Percentiles rank a stretch among this genome's conserved stretches.
Evolutionary conservation across 805 yeast species (phyloP).

Genomic region (Wickerhamomyces rabaulensis): DNA sequence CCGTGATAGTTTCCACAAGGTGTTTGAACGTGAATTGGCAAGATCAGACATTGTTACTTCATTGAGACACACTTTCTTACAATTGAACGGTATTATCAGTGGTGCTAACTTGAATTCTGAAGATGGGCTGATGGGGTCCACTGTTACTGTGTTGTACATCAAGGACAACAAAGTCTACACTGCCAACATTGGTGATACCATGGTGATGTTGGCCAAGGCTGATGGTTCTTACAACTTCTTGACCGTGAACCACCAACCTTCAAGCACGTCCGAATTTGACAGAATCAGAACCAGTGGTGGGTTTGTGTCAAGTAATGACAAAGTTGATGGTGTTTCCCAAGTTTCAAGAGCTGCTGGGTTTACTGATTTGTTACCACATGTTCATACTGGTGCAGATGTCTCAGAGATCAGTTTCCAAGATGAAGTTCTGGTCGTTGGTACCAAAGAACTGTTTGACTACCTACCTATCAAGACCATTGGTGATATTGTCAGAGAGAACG

Average conservation of each 20-base stretch:
- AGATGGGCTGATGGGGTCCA: conserved; percentile 78
- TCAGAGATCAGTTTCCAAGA: conserved; percentile 60
- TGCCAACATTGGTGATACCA: conserved; percentile 89
- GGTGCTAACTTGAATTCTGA: conserved; percentile 49
- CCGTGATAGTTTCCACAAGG: conserved; percentile 64
- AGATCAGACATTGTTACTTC: conserved; percentile 60
- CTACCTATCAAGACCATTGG: conserved; percentile 82
- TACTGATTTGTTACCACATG: conserved; percentile 77
- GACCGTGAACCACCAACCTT: conserved; percentile 81
- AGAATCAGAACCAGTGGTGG: conserved; percentile 91
- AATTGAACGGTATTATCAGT: conserved; percentile 69
- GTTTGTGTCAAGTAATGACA: conserved; percentile 77
- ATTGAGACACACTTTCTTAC: conserved; percentile 72
- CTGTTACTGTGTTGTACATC: conserved; percentile 77
- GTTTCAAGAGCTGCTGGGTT: conserved; percentile 93
- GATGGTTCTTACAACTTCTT: conserved; percentile 77
- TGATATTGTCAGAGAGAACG: conserved; percentile 77
- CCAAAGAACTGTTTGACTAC: conserved; percentile 80
- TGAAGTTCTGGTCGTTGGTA: conserved; percentile 81
- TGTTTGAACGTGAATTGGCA: conserved; percentile 62
- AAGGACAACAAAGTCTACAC: conserved; percentile 65
- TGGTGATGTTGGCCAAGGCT: conserved; percentile 69
- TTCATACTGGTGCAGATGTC: conserved; percentile 83
- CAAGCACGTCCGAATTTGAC: conserved; percentile 70
- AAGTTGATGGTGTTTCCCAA: conserved; percentile 74